phyloP scores from a whole-genome alignment of 2,329 filamentous ascomycete genomes.

The Intubia oerlemansii region DNA sequence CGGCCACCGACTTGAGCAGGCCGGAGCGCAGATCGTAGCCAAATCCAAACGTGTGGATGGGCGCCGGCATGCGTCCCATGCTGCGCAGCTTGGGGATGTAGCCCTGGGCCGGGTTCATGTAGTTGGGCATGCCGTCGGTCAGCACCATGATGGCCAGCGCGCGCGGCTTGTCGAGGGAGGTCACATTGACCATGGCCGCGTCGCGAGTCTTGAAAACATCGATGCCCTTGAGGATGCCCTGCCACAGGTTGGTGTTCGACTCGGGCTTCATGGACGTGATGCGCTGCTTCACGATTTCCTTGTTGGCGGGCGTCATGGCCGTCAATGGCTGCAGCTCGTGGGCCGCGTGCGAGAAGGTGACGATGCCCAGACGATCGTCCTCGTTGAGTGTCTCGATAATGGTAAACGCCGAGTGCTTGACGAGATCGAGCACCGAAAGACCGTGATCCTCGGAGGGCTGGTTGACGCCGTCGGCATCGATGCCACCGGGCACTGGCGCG shows the following conservation, averaged over 20 bases:
- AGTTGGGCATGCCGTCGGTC: conserved; percentile 33
- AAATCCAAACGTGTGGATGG: conserved; percentile 32
- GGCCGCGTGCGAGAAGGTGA: conserved; percentile 26
- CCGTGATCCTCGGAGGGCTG: conserved; percentile 23
- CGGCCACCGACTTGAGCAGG: conserved; percentile 36
- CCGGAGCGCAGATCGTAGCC: conserved; percentile 27
- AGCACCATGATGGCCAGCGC: conserved; percentile 30
- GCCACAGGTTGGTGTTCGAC: conserved; percentile 33
- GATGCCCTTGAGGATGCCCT: conserved; percentile 29
- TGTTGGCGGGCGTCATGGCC: conserved; percentile 24
- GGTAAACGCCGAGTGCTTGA: conserved; percentile 36
- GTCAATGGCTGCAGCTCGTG: conserved; percentile 18
- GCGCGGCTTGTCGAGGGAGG: conserved; percentile 10
- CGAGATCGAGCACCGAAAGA: conserved; percentile 33
- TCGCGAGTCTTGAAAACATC: too few species aligned
- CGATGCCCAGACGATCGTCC: conserved; percentile 33
- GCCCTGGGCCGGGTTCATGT: conserved; percentile 23
- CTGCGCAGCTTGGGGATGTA: conserved; percentile 31
- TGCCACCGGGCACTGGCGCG: conserved; percentile 24
- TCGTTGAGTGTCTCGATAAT: conserved; percentile 31
- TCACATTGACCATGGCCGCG: too few species aligned
- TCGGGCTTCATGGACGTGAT: conserved; percentile 20
- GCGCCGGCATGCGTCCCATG: conserved; percentile 19
- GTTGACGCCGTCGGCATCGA: too few species aligned
- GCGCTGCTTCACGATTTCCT: conserved; percentile 17